phyloP scores from a whole-genome alignment of 441 rosid genomes.

The Manihot esculenta region DNA sequence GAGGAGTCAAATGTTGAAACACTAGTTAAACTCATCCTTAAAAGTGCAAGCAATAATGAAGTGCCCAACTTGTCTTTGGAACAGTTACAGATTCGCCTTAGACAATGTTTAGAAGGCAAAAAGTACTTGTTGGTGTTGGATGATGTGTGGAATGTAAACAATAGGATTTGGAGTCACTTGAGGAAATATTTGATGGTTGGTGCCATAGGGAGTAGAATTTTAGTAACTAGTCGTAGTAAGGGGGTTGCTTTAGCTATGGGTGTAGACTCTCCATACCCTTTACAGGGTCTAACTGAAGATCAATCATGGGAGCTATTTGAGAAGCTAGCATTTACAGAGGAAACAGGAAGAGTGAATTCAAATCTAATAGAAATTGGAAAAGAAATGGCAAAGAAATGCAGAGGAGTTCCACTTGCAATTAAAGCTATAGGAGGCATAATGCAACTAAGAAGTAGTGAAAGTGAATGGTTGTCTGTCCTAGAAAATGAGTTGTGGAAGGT shows the following conservation, averaged over 20 bases:
- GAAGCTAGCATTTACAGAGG: conserved; percentile 4
- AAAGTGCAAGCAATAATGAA: too few relatives aligned
- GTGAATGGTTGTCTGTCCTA: conserved; percentile 14
- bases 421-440: conserved; percentile 26
- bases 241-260: conserved; percentile 15
- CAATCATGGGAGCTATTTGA: conserved; percentile 17
- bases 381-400: conserved; percentile 24
- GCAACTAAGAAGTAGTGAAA: not conserved
- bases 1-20: not conserved
- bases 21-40: not conserved
- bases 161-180: conserved; percentile 7
- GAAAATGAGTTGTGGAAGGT: conserved; percentile 9
- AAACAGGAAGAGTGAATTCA: not conserved
- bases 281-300: conserved; percentile 11
- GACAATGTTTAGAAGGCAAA: not conserved
- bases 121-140: conserved; percentile 31
- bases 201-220: too few relatives aligned
- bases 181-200: conserved; percentile 13
- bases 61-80: too few relatives aligned
- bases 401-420: conserved; percentile 31
- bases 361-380: conserved; percentile 8
- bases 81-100: too few relatives aligned
- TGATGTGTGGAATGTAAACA: conserved; percentile 31
- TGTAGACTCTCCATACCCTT: not conserved
- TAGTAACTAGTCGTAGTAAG: conserved; percentile 28